Conservation (phyloP, 2,329 filamentous ascomycete species). For the Fusarium sp. region DNA sequence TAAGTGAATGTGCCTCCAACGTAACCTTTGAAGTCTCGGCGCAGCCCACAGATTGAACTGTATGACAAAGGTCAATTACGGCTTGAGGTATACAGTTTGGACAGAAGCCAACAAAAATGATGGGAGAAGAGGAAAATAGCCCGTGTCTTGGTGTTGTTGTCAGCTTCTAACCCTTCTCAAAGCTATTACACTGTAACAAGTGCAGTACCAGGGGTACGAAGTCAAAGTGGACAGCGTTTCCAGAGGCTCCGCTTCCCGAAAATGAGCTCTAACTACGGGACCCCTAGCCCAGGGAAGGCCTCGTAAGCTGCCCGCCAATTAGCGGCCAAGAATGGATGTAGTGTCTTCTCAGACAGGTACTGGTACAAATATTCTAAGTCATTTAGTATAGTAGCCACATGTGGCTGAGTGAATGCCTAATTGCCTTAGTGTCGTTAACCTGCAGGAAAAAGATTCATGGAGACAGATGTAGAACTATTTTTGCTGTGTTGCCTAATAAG, state of each 20-base stretch:
- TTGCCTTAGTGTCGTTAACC: neutral
- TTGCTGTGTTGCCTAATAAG: neutral
- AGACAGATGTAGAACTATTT: constrained; percentile 4
- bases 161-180: constrained; percentile 18
- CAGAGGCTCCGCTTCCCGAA: constrained; percentile 32
- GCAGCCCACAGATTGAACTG: neutral
- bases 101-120: neutral
- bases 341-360: constrained; percentile 14
- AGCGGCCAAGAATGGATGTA: neutral
- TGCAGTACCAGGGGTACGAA: constrained; percentile 20
- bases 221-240: constrained; percentile 41
- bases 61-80: neutral
- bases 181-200: constrained; percentile 13
- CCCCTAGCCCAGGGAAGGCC: constrained; percentile 10
- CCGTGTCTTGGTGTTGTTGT: constrained; percentile 21
- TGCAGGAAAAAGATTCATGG: neutral
- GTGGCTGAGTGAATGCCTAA: constrained; percentile 1
- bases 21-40: constrained; percentile 1
- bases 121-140: constrained; percentile 6
- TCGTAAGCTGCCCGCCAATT: constrained; percentile 18
- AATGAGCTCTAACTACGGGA: constrained; percentile 27
- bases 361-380: neutral
- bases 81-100: neutral
- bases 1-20: constrained; percentile 19
- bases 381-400: constrained; percentile 9